These are phyloP conservation scores for Ustilago tritici DNA, from an alignment of 1,284 basidiomycete genomes.

Conservation along the genomic window DNA sequence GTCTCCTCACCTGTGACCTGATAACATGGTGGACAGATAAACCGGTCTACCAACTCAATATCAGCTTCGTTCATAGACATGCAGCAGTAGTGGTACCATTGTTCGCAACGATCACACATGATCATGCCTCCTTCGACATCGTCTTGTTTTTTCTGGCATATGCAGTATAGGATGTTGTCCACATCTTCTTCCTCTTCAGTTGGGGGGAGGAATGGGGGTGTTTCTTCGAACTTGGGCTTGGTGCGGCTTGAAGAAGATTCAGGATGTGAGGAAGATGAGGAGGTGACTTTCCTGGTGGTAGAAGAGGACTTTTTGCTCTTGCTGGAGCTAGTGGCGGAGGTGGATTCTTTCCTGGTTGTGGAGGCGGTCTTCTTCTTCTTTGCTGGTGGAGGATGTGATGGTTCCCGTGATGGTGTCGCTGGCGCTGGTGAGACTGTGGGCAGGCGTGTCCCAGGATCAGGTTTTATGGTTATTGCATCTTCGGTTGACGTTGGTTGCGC, in stretches of 20 bases:
- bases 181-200: conserved; percentile 34
- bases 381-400: background rate
- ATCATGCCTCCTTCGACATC: conserved; percentile 65
- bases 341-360: conserved; percentile 15
- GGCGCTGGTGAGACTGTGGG: background rate
- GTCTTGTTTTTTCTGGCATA: conserved; percentile 45
- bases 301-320: conserved; percentile 29
- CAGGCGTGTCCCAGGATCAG: background rate
- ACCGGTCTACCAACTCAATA: conserved; percentile 56
- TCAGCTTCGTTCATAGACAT: conserved; percentile 53
- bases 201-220: background rate
- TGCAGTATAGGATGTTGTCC: conserved; percentile 52
- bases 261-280: background rate
- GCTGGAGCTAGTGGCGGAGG: conserved; percentile 8
- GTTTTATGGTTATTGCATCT: background rate
- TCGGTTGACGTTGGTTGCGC: background rate
- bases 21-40: conserved; percentile 59
- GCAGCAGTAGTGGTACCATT: conserved; percentile 64
- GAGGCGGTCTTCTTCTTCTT: conserved; percentile 35
- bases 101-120: conserved; percentile 63
- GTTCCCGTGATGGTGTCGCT: background rate
- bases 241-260: conserved; percentile 6
- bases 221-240: conserved; percentile 13
- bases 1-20: conserved; percentile 41
- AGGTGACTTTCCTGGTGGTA: background rate